phyloP scores from a whole-genome alignment of 2,329 filamentous ascomycete genomes.

The Diaporthe sp. region DNA sequence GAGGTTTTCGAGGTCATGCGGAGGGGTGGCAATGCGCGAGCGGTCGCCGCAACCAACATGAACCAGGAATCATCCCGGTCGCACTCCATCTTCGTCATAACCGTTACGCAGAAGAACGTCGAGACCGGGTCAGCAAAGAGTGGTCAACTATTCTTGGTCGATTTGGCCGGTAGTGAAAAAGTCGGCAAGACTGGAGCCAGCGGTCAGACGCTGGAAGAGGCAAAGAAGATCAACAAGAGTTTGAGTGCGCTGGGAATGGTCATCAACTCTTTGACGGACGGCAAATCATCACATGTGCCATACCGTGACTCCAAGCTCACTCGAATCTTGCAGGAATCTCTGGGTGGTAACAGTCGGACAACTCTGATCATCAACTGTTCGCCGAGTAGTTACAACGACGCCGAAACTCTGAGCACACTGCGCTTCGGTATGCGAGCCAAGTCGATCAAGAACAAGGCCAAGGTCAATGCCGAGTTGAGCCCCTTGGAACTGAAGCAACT shows the following conservation, averaged over 20 bases:
- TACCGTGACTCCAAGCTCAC: conserved; percentile 99
- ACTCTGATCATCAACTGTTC: conserved; percentile 99
- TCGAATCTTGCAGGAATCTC: conserved; percentile 94
- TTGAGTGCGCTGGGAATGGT: conserved; percentile 98
- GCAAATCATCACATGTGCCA: conserved; percentile 95
- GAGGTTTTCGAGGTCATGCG: conserved; percentile 98
- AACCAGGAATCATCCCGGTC: conserved; percentile 98
- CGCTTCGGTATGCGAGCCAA: conserved; percentile 97
- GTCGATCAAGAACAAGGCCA: conserved; percentile 99
- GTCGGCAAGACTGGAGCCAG: conserved; percentile 98
- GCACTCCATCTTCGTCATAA: conserved; percentile 98
- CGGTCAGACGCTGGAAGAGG: conserved; percentile 96
- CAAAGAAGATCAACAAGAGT: conserved; percentile 99
- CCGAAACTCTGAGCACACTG: conserved; percentile 91
- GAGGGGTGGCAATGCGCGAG: conserved; percentile 88
- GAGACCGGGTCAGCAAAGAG: conserved; percentile 97
- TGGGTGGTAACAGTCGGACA: conserved; percentile 98
- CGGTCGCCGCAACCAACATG: conserved; percentile 98
- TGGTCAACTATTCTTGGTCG: conserved; percentile 95
- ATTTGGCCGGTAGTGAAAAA: conserved; percentile 98
- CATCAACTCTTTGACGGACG: conserved; percentile 96
- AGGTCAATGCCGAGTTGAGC: conserved; percentile 98
- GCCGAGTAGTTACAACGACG: conserved; percentile 98
- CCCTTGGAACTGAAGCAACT: conserved; percentile 94
- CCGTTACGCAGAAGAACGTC: conserved; percentile 96